phyloP scores from a whole-genome alignment of 169 alveolate species.

The Plasmodium blacklocki region DNA sequence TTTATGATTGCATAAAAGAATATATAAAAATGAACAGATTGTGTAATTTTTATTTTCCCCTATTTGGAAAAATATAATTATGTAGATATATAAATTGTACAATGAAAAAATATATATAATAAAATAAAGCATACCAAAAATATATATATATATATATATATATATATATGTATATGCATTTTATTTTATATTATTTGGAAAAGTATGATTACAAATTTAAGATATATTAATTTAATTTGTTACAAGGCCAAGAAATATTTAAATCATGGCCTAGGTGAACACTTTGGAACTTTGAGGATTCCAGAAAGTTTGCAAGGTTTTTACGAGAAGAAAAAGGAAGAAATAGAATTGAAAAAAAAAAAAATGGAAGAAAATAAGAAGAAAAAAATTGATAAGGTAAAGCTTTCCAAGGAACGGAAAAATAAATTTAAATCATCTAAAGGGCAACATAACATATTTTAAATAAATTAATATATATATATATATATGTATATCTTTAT shows the following conservation, averaged over 20 bases:
- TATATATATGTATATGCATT: too few relatives aligned
- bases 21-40: too few relatives aligned
- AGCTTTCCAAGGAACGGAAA: conserved; percentile 64
- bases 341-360: conserved; percentile 61
- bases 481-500: background rate
- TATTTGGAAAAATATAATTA: too few relatives aligned
- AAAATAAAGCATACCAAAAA: too few relatives aligned
- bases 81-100: too few relatives aligned
- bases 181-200: background rate
- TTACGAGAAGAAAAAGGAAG: conserved; percentile 69
- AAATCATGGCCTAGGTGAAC: background rate
- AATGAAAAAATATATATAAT: too few relatives aligned
- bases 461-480: background rate
- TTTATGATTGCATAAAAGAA: too few relatives aligned
- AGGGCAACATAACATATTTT: conserved; percentile 67
- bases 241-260: background rate
- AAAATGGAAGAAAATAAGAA: conserved; percentile 50
- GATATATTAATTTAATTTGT: background rate
- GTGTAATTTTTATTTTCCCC: too few relatives aligned
- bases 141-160: too few relatives aligned
- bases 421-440: conserved; percentile 69
- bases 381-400: conserved; percentile 50
- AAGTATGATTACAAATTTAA: background rate
- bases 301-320: conserved; percentile 60
- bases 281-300: conserved; percentile 33